Evolutionary conservation across 345 rosid genomes (phyloP), one percentile per base, ranked within the genome.

Genomic region (Populus deltoides): DNA sequence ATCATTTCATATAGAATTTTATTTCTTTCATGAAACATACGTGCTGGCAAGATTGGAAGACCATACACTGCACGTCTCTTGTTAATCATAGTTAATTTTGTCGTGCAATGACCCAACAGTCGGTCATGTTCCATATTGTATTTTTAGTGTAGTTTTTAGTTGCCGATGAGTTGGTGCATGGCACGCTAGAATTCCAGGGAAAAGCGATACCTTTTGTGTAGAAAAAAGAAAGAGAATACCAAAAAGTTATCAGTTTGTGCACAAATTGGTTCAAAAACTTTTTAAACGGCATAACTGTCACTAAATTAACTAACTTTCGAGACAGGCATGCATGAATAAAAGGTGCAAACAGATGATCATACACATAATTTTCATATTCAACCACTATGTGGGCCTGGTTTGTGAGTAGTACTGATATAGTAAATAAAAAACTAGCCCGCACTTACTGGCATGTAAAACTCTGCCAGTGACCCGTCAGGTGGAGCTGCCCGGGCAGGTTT

Each of bases 281-380:
- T 73, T 71, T 36, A 27, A 81, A 75, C 76, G 70, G 67, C 71
- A 73, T 86, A 86, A 85, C 87, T 79, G 88, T 85, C 87, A 74
- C 80, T 43, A 75, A 86, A 85, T 83, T 85, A 83, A 85, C 85
- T 82, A 83, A 82, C 90, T 85, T 86, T 82, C 73, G 80, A 69
- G 78, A 77, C 83, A 79, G 45, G 86, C 87, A 83, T 66, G 86
- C 88, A 81, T 68, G 85, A 79, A 80, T 79, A 74, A 72, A 78
- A 84, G 80, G 83, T 62, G 41, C 61, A 24, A 22, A 8, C 61
- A 55, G 22, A 38, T 41, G 8, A 41, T 68, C 55, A 78, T 6
- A 27, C 35, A 76, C 62, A 78, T 12, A 61, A 68, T 61, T 80
- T 75, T 74, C 68, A 27, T 72, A n/a, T 55, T 22, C 61, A 55